These are phyloP conservation scores for Beauveria scarabaeidicola DNA, from an alignment of 2,329 filamentous ascomycete species.

Conservation along the genomic window DNA sequence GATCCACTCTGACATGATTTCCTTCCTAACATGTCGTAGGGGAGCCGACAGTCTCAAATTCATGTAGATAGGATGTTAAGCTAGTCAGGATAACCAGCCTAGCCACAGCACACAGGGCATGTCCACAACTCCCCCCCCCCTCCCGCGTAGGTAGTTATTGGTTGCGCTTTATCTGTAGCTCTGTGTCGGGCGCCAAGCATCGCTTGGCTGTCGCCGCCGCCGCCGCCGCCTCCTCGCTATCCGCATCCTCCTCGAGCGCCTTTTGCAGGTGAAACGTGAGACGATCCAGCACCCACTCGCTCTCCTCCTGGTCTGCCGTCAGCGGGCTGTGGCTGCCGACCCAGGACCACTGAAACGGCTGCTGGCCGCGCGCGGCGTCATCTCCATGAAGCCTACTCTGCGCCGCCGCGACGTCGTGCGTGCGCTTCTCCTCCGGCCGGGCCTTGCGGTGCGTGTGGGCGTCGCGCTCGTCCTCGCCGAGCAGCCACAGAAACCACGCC, in stretches of 20 bases:
- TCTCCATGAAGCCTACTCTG: constrained; percentile 13
- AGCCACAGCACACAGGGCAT: too few species aligned
- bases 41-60: too few species aligned
- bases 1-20: too few species aligned
- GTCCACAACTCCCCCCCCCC: too few species aligned
- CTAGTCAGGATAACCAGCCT: too few species aligned
- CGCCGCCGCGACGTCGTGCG: constrained; percentile 3
- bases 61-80: too few species aligned
- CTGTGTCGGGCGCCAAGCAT: background rate
- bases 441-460: constrained; percentile 41
- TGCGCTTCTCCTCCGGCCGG: constrained; percentile 19
- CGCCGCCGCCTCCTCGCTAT: constrained; percentile 13
- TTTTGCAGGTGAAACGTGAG: constrained; percentile 45
- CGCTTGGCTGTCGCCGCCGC: background rate
- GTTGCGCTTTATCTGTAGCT: background rate
- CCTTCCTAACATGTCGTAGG: too few species aligned
- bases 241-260: constrained; percentile 17
- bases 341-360: constrained; percentile 57
- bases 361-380: constrained; percentile 19
- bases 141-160: too few species aligned
- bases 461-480: constrained; percentile 55
- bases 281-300: constrained; percentile 64
- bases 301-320: constrained; percentile 59
- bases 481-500: constrained; percentile 73
- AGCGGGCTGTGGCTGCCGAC: constrained; percentile 60